Conservation (phyloP, 495 filamentous ascomycete genomes). For the Penicillium simplicissimum region DNA sequence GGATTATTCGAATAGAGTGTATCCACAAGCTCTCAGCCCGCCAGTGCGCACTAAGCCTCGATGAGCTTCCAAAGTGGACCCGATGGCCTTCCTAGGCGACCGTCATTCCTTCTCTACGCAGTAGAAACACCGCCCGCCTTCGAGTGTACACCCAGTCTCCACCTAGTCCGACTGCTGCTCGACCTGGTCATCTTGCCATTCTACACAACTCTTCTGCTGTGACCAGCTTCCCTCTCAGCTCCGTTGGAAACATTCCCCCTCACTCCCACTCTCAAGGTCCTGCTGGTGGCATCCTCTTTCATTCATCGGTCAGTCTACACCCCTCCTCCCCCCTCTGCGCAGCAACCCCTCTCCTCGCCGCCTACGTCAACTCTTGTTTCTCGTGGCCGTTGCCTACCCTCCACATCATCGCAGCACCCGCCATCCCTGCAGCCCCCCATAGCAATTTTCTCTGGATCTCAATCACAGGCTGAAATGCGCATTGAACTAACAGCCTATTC, state of each 20-base stretch:
- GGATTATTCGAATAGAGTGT: background rate
- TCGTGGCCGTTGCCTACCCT: background rate
- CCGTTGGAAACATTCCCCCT: background rate
- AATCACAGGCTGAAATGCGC: background rate
- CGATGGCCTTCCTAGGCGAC: conserved; percentile 5
- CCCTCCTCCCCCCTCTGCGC: background rate
- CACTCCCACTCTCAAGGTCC: background rate
- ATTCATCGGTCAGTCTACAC: background rate
- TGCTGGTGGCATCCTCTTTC: background rate
- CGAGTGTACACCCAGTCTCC: background rate
- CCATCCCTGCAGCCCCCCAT: background rate
- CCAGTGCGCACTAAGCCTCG: background rate
- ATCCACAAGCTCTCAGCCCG: background rate
- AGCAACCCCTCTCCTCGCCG: conserved; percentile 7
- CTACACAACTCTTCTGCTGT: background rate
- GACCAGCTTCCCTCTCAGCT: background rate
- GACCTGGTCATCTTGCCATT: background rate
- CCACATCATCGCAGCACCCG: background rate
- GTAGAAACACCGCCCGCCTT: conserved; percentile 1
- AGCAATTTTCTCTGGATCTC: background rate
- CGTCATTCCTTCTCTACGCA: conserved; percentile 9
- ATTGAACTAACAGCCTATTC: background rate
- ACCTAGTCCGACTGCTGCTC: background rate
- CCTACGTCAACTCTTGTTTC: conserved; percentile 13
- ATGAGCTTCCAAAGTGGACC: conserved; percentile 5